phyloP scores from a whole-genome alignment of 345 rosid species.

The Salix purpurea region DNA sequence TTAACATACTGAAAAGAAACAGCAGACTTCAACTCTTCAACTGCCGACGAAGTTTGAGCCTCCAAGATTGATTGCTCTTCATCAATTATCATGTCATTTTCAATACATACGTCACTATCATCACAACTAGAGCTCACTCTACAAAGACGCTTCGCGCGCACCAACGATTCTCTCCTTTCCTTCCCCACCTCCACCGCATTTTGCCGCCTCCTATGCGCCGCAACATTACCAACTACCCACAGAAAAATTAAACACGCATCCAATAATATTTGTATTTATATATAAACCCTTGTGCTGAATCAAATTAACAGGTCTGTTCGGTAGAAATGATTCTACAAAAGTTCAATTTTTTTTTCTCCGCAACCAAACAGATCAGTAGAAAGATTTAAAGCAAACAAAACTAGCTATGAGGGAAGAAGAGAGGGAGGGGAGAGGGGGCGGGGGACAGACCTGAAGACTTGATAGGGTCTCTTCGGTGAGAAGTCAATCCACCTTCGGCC shows the following conservation, averaged over 20 bases:
- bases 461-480: constrained; percentile 22
- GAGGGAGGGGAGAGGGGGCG: too few species aligned
- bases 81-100: constrained; percentile 68
- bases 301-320: too few species aligned
- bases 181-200: constrained; percentile 82
- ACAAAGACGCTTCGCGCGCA: constrained; percentile 83
- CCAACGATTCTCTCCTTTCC: constrained; percentile 80
- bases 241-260: constrained; percentile 1
- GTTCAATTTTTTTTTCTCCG: too few species aligned
- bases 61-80: constrained; percentile 74
- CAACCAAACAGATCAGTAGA: too few species aligned
- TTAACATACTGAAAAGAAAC: constrained; percentile 61
- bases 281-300: not conserved
- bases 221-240: constrained; percentile 58
- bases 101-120: constrained; percentile 30
- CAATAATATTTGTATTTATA: not conserved
- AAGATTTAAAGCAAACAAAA: too few species aligned
- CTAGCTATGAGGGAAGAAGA: too few species aligned
- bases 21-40: constrained; percentile 69
- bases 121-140: constrained; percentile 60
- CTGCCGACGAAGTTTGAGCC: constrained; percentile 57
- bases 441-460: constrained; percentile 15
- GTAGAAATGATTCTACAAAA: too few species aligned
- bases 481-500: not conserved
- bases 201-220: constrained; percentile 82